Percentiles rank a stretch among this genome's conserved stretches.
These are phyloP conservation scores for Daldinia caldariorum DNA, from an alignment of 495 filamentous ascomycete species.

Conservation along the genomic window DNA sequence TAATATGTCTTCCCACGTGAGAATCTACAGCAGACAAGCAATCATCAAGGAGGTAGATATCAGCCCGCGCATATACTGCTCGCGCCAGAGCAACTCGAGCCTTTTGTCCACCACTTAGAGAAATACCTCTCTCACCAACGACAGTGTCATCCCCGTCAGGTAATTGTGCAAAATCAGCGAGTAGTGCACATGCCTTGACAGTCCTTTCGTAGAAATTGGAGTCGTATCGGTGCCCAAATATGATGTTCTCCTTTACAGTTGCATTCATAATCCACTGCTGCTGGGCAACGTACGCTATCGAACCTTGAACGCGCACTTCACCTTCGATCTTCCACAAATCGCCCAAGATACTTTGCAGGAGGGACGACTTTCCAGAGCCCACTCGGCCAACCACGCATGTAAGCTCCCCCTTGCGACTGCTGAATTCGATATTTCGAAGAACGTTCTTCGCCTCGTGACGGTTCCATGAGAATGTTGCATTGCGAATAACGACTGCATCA, in stretches of 20 bases:
- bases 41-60: constrained; percentile 95
- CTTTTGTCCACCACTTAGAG: constrained; percentile 95
- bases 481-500: constrained; percentile 81
- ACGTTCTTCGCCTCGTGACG: constrained; percentile 68
- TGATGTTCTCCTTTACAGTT: constrained; percentile 93
- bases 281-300: constrained; percentile 90
- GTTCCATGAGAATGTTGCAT: constrained; percentile 96
- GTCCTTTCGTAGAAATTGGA: constrained; percentile 94
- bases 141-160: constrained; percentile 97
- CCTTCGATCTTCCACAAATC: constrained; percentile 92
- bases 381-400: constrained; percentile 95
- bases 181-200: constrained; percentile 89
- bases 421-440: constrained; percentile 79
- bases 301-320: constrained; percentile 81
- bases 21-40: constrained; percentile 96
- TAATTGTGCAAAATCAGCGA: constrained; percentile 90
- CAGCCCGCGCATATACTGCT: constrained; percentile 96
- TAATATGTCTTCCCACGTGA: constrained; percentile 94
- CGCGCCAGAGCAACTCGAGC: constrained; percentile 93
- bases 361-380: constrained; percentile 91
- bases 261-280: constrained; percentile 98
- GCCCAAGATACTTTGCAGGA: constrained; percentile 86
- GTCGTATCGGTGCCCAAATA: constrained; percentile 96
- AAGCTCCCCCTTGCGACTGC: constrained; percentile 88
- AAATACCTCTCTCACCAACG: constrained; percentile 97